Evolutionary conservation across 108 stramenopile species (phyloP), one percentile per base, ranked within the genome.

Genomic region (Epipyxis sp.): DNA sequence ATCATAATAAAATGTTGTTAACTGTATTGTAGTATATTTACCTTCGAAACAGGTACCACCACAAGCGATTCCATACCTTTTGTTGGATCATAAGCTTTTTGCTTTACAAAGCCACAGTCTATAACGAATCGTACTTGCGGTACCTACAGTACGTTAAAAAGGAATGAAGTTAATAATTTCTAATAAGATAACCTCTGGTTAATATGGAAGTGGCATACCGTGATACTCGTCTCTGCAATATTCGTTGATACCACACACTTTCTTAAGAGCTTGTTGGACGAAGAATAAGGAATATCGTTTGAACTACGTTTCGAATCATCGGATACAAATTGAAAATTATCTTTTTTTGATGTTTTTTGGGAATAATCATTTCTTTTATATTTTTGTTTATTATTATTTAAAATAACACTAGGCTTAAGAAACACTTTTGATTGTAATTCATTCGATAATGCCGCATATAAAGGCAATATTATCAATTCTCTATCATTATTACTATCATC

Each of bases 141-240:
- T 44, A 98, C n/a, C n/a, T n/a, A n/a, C n/a, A n/a, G n/a, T n/a
- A n/a, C n/a, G n/a, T n/a, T n/a, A n/a, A n/a, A n/a, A n/a, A n/a
- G n/a, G n/a, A n/a, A n/a, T n/a, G n/a, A n/a, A n/a, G n/a, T n/a
- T n/a, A n/a, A n/a, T n/a, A n/a, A n/a, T n/a, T n/a, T n/a, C n/a
- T n/a, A n/a, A n/a, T n/a, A n/a, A n/a, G n/a, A n/a, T n/a, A n/a
- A n/a, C n/a, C n/a, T n/a, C n/a, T n/a, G n/a, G n/a, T n/a, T n/a
- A n/a, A n/a, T n/a, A n/a, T n/a, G n/a, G n/a, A n/a, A n/a, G n/a
- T n/a, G n/a, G n/a, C n/a, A n/a, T n/a, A n/a, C 81, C 25, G 98
- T 98, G 1, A 98, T 90, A n/a, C 91, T 92, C 1, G 98, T 98
- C 85, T 98, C 98, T 42, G 94, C 94, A 80, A 99, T 95, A 82